Base-by-base conservation (phyloP, 371 early-diverging fungal genomes). In the Rhizopus microsporus region DNA sequence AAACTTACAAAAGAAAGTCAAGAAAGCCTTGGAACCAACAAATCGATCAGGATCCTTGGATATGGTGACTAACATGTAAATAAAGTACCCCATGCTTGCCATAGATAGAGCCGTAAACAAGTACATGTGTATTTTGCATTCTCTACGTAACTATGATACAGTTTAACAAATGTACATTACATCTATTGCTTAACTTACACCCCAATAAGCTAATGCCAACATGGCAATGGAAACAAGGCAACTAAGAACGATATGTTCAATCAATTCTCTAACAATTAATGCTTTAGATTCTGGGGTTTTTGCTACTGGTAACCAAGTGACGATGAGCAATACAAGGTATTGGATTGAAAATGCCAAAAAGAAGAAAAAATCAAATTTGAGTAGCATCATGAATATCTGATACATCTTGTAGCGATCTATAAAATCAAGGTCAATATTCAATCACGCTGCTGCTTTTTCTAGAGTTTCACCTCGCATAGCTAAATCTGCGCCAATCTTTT, bases 281-380 rank as follows among this genome's bases (percentile, higher is more conserved):
- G 70, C 86, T 82, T 69, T 92, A 85, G 15, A 81, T 68, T 67
- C 90, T 82, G 51, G 40, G 48, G 40, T 65, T 4, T n/a, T 58
- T 51, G 67, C 60, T 60, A 46, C 76, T 53, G 63, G 72, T 69
- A 73, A 70, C 80, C 63, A 88, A 29, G 71, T 68, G 7, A 77
- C 81, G 8, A 93, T 83, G 33, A 96, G 63, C 9, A 91, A 79
- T 0, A 68, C 82, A 39, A 96, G 84, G 65, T 92, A 95, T 62
- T 94, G 93, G 16, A 93, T 82, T 7, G 92, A 88, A 62, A 94
- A 94, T 1, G 91, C 89, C 31, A 93, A 72, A 62, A 91, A 88
- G 72, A 93, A 91, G 68, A 94, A 95, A 55, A 93, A 74, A 69
- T 93, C 93, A 45, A 94, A 78, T 68, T 95, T 95, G 56, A 96